A percentile compares a stretch with the other conserved stretches of the same genome.
These are phyloP conservation scores for Canna indica DNA, from an alignment of 176 grass and related monocot genomes.

Conservation along the genomic window DNA sequence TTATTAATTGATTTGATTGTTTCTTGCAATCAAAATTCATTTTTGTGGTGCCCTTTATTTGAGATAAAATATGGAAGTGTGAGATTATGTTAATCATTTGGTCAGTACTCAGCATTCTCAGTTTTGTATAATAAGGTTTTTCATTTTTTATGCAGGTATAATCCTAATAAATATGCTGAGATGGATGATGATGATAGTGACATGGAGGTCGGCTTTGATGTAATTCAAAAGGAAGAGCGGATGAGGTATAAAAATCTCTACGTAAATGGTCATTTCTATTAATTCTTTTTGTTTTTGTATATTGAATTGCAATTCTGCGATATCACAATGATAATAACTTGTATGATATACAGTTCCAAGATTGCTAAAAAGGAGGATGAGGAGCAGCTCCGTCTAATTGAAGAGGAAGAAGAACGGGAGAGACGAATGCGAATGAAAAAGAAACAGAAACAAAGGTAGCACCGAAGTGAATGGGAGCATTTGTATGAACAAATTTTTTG, in stretches of 20 bases:
- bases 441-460: slow-evolving; percentile 28
- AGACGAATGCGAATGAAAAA: slow-evolving; percentile 23
- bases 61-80: too few relatives aligned
- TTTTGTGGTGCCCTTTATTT: too few relatives aligned
- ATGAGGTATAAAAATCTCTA: slow-evolving; percentile 35
- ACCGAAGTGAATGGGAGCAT: neutral
- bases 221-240: slow-evolving; percentile 64
- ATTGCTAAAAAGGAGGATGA: slow-evolving; percentile 69
- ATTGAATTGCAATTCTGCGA: neutral
- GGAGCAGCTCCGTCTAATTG: slow-evolving; percentile 52
- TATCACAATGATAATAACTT: neutral
- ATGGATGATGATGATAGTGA: slow-evolving; percentile 56
- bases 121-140: neutral
- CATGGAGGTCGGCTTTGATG: slow-evolving; percentile 69
- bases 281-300: neutral
- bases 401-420: slow-evolving; percentile 52
- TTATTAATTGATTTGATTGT: neutral
- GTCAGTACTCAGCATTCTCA: neutral
- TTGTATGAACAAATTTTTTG: neutral
- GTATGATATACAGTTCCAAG: slow-evolving; percentile 28
- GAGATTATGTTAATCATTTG: neutral
- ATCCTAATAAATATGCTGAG: slow-evolving; percentile 39
- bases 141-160: slow-evolving; percentile 45
- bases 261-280: neutral
- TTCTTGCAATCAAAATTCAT: too few relatives aligned